Evolutionary conservation across 441 rosid genomes (phyloP), one percentile per base, ranked within the genome.

Genomic region (California macrophylla): DNA sequence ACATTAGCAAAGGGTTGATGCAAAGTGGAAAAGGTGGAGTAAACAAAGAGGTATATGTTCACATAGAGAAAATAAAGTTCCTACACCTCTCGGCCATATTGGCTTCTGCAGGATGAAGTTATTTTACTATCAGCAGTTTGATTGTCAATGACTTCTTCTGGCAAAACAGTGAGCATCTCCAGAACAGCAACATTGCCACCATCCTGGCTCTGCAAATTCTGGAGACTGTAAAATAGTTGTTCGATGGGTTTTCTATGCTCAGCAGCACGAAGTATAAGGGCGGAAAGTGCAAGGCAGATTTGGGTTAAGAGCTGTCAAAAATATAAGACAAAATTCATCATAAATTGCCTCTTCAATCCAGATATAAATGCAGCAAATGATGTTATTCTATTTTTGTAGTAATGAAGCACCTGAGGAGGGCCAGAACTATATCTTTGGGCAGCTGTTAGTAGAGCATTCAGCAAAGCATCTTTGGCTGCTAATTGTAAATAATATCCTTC

Each of bases 161-260:
- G 98, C 23, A 93, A 90, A 28, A 93, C 93, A 77, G 98, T 91
- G 68, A 93, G 96, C 93, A 89, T 87, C 85, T 91, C 97, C 30
- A 93, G 81, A 74, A 93, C 87, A 66, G 93, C 97, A 71, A 91
- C 82, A 81, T 91, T 88, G 72, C 90, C 93, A 80, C 86, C 86
- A 68, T 86, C 89, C 71, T 88, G 89, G 71, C 80, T 85, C 75
- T 84, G 96, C 71, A 93, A 85, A 80, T 81, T 87, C 85, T 75
- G 90, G 6, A 93, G 93, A 73, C 93, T 91, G 73, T 84, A 89
- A 76, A 93, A 86, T 25, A 93, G 89, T 81, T 91, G 89, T 74
- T 89, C 91, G 76, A 93, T 86, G 30, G 96, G 90, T 76, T 89
- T 91, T 38, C 93, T 87, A 74, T 86, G 88, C 84, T 81, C 92